A percentile compares a stretch with the other conserved stretches of the same genome.
These are phyloP conservation scores for Afroboletus lepidellus DNA, from an alignment of 1,284 basidiomycete genomes.

Conservation along the genomic window DNA sequence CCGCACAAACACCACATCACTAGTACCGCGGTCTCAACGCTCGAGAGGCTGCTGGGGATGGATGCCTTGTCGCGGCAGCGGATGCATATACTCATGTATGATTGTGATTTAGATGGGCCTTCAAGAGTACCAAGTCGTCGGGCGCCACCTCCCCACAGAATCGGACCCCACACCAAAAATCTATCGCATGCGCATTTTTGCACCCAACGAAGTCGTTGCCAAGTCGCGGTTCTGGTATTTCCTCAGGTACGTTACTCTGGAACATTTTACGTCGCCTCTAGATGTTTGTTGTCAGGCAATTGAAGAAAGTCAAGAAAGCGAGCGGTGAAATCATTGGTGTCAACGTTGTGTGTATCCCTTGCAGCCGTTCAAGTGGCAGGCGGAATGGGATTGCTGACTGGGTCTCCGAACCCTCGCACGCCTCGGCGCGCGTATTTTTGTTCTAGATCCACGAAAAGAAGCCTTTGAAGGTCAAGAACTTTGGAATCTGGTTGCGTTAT, in stretches of 20 bases:
- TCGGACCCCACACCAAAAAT: slow-evolving; percentile 92
- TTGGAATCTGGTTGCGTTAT: slow-evolving; percentile 99
- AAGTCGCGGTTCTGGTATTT: slow-evolving; percentile 99
- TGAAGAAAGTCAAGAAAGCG: slow-evolving; percentile 99
- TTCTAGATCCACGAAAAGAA: slow-evolving; percentile 93
- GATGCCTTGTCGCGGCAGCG: slow-evolving; percentile 17
- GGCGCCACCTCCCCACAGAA: slow-evolving; percentile 95
- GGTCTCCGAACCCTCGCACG: slow-evolving; percentile 14
- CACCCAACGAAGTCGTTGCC: slow-evolving; percentile 96
- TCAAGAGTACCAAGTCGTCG: slow-evolving; percentile 94
- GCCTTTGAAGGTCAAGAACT: slow-evolving; percentile 99
- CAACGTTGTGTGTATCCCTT: slow-evolving; percentile 89
- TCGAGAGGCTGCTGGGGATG: slow-evolving; percentile 19
- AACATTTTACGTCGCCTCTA: background rate
- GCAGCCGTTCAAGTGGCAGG: slow-evolving; percentile 85
- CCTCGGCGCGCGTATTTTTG: slow-evolving; percentile 14
- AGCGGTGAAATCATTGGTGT: slow-evolving; percentile 98
- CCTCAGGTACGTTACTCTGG: slow-evolving; percentile 58
- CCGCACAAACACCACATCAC: background rate
- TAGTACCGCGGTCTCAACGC: background rate
- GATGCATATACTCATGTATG: slow-evolving; percentile 28
- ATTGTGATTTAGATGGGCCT: slow-evolving; percentile 43
- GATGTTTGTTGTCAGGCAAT: slow-evolving; percentile 79
- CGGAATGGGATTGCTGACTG: slow-evolving; percentile 68
- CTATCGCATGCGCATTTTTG: slow-evolving; percentile 99